Base-by-base conservation (phyloP, 257 asterid species). In the Fraxinus americana region DNA sequence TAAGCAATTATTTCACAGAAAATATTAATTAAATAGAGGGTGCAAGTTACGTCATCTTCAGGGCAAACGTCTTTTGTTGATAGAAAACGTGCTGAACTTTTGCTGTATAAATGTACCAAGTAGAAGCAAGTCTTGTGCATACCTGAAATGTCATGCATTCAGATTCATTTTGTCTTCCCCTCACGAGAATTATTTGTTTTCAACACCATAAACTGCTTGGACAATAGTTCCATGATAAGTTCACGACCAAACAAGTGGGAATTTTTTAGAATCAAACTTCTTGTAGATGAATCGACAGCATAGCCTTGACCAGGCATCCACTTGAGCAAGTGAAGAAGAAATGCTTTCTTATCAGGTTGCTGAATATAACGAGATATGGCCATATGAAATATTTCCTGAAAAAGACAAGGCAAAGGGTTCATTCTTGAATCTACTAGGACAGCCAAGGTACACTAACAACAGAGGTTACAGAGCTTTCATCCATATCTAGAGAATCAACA, bases 261-360 rank as follows among this genome's bases (percentile, higher is more conserved):
- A 65, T 88, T 87, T 84, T 85, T 80, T 66, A 86, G 80, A 30
- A 94, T 74, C 87, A 91, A 85, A 84, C 82, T 87, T 84, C 90
- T 87, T 50, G 97, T 82, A 8, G 89, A 74, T 54, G 86, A 80
- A 80, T 88, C 92, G 68, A 94, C 86, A 77, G 71, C 83, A 85
- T 89, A 92, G 74, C 97, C 97, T 80, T 89, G 98, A 72, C 96
- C 95, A 68, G 92, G 90, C 98, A 94, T 92, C 99, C 99, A 94
- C 74, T 84, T 88, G 67, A 94, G 88, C 88, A 94, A 80, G 82
- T 87, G 97, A 75, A 92, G 86, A 80, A 92, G 94, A 82, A 94
- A 80, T 14, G 90, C 97, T 83, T 90, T 92, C 97, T 94, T 94
- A 78, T 92, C 95, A 27, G 96, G 86, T 81, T 90, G 90, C 79